Percentiles rank a stretch among this genome's conserved stretches.
phyloP scores from a whole-genome alignment of 108 stramenopile species.

The Bacterosira constricta region DNA sequence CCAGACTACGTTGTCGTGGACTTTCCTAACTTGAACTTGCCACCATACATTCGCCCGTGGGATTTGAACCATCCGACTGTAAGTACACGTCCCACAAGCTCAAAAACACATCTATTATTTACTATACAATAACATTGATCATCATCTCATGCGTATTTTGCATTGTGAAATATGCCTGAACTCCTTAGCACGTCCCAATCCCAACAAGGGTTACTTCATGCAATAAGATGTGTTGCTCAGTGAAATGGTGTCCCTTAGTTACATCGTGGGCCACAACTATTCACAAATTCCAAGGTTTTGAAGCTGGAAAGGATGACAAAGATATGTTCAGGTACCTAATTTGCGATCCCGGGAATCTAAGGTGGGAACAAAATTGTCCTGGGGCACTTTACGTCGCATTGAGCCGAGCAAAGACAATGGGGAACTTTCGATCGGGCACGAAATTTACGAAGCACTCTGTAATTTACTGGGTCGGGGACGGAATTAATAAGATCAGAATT shows the following conservation, averaged over 20 bases:
- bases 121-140: too few species aligned
- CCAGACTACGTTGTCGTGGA: conserved; percentile 4
- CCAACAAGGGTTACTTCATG: too few species aligned
- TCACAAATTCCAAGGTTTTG: not conserved
- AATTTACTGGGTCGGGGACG: too few species aligned
- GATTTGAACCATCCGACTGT: not conserved
- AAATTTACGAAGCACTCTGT: too few species aligned
- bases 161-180: too few species aligned
- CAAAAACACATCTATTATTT: too few species aligned
- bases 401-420: conserved; percentile 1
- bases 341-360: not conserved
- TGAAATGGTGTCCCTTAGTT: not conserved
- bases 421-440: not conserved
- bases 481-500: too few species aligned
- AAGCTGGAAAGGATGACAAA: not conserved
- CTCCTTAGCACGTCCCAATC: too few species aligned
- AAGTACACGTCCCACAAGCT: too few species aligned
- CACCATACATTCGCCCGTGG: not conserved
- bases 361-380: not conserved
- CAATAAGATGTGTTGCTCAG: conserved; percentile 1
- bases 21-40: not conserved
- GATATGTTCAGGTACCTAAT: not conserved
- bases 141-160: too few species aligned
- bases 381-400: conserved; percentile 5
- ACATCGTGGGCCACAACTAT: not conserved